Evolutionary conservation across 2,329 filamentous ascomycete species (phyloP).

Genomic region (Claviceps sp.): DNA sequence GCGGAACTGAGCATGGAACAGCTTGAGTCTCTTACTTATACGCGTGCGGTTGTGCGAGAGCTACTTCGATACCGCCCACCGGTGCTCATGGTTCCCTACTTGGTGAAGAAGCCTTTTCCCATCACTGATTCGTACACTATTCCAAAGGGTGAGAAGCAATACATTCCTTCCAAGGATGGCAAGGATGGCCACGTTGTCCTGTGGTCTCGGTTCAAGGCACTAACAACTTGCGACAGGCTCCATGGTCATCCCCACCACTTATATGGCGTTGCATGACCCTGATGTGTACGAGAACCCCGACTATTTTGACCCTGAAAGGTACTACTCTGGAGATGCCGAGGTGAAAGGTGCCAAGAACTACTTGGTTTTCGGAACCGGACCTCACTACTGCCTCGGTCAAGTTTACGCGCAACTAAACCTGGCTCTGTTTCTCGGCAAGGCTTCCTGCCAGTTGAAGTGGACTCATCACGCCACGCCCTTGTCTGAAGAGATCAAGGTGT

Average conservation of each 20-base stretch:
- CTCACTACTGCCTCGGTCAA: conserved; percentile 94
- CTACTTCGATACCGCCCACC: conserved; percentile 88
- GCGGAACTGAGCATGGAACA: conserved; percentile 66
- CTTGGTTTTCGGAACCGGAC: conserved; percentile 88
- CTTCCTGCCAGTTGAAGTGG: conserved; percentile 78
- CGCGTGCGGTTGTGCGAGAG: conserved; percentile 82
- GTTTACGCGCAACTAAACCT: conserved; percentile 82
- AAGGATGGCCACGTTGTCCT: neutral
- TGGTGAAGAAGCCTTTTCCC: conserved; percentile 90
- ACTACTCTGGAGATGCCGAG: conserved; percentile 81
- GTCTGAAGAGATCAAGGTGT: conserved; percentile 95
- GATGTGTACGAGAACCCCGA: conserved; percentile 88
- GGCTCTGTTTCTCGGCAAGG: conserved; percentile 81
- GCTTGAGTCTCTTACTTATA: conserved; percentile 80
- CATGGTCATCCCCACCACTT: conserved; percentile 89
- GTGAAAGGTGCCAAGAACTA: conserved; percentile 83
- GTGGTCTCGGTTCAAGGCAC: neutral
- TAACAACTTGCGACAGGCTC: conserved; percentile 37
- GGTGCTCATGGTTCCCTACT: conserved; percentile 92
- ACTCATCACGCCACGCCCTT: conserved; percentile 68
- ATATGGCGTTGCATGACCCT: conserved; percentile 80
- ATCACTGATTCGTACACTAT: conserved; percentile 81
- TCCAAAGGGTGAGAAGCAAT: conserved; percentile 52
- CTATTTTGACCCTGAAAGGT: conserved; percentile 78
- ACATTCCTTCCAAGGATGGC: neutral